A percentile compares a stretch with the other conserved stretches of the same genome.
Conservation (phyloP, 2,329 filamentous ascomycete genomes). For the Colletotrichum sp. region DNA sequence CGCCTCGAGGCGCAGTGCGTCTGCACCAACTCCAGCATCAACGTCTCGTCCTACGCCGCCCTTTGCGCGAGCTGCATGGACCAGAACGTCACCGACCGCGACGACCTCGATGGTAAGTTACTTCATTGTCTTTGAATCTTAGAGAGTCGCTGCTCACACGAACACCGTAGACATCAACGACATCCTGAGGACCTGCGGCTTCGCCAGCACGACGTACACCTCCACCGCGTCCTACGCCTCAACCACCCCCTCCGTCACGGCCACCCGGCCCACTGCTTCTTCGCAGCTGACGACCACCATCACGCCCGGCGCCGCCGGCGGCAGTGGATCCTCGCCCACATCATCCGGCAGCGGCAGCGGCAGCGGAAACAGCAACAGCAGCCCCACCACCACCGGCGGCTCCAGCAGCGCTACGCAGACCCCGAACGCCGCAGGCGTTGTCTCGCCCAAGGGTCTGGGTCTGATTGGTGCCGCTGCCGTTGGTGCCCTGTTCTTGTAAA, state of each 20-base stretch:
- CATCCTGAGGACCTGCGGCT: slow-evolving; percentile 24
- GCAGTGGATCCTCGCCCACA: slow-evolving; percentile 3
- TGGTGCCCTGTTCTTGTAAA: slow-evolving; percentile 13
- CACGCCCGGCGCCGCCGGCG: slow-evolving; percentile 4
- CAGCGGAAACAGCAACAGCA: not conserved
- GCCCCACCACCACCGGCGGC: not conserved
- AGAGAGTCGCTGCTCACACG: not conserved
- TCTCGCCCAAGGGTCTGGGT: slow-evolving; percentile 5
- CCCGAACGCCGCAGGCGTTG: slow-evolving; percentile 11
- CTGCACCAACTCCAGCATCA: slow-evolving; percentile 45
- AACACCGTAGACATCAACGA: slow-evolving; percentile 20
- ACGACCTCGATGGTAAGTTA: slow-evolving; percentile 23
- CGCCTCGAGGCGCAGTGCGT: slow-evolving; percentile 43
- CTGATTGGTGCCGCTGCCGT: slow-evolving; percentile 13
- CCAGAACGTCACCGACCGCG: slow-evolving; percentile 20
- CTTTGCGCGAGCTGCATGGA: slow-evolving; percentile 28
- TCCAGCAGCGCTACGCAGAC: not conserved
- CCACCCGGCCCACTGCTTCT: slow-evolving; percentile 14
- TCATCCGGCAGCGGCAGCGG: not conserved
- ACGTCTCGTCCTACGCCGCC: slow-evolving; percentile 38
- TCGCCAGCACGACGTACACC: slow-evolving; percentile 21
- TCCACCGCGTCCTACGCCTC: slow-evolving; percentile 19
- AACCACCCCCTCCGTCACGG: slow-evolving; percentile 11
- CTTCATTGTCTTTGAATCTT: not conserved
- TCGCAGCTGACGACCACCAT: slow-evolving; percentile 24